A percentile compares a stretch with the other conserved stretches of the same genome.
These are phyloP conservation scores for Vitis hybrid DNA, from an alignment of 177 flowering plant genomes.

Conservation along the genomic window DNA sequence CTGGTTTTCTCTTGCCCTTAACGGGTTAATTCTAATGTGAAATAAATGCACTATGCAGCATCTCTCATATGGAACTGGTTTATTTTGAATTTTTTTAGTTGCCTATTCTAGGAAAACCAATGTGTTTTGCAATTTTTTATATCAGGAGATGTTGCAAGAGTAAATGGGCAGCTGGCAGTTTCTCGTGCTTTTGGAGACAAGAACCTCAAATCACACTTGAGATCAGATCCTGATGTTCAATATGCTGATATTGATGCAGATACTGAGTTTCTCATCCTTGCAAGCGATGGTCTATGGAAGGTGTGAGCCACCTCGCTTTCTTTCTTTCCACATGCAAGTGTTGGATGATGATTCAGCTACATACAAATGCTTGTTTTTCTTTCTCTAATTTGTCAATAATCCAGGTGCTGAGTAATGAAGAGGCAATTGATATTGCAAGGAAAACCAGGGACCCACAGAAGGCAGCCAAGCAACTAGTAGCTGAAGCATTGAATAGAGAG, in stretches of 20 bases:
- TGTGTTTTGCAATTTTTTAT: neutral
- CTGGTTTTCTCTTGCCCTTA: neutral
- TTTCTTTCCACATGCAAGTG: neutral
- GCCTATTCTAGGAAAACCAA: neutral
- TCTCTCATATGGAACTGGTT: neutral
- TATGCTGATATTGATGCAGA: constrained; percentile 34
- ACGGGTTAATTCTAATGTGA: neutral
- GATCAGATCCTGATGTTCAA: constrained; percentile 69
- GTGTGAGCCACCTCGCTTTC: constrained; percentile 34
- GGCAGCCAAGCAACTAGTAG: constrained; percentile 69
- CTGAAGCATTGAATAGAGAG: constrained; percentile 70
- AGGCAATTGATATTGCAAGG: constrained; percentile 75
- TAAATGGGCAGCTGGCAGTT: constrained; percentile 80
- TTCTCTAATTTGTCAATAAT: constrained; percentile 7
- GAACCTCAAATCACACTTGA: constrained; percentile 65
- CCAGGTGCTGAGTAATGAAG: constrained; percentile 84
- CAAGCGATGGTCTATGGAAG: constrained; percentile 91
- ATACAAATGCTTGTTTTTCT: neutral
- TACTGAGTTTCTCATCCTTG: constrained; percentile 67
- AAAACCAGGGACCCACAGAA: constrained; percentile 64
- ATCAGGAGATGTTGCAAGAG: constrained; percentile 81
- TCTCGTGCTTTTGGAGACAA: constrained; percentile 90
- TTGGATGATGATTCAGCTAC: no score
- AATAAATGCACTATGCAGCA: neutral
- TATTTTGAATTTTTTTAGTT: neutral